phyloP scores from a whole-genome alignment of 345 rosid genomes.

The Arabidopsis thaliana region TAIR10.1 NC_003074.8:786001-786500 shows the following conservation, averaged over 20 bases:
- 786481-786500: slow-evolving; percentile 94
- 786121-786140: slow-evolving; percentile 48
- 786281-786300: background rate
- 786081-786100: slow-evolving; percentile 57
- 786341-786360: slow-evolving; percentile 6
- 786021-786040: background rate
- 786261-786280: background rate
- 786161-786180: slow-evolving; percentile 7
- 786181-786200: background rate
- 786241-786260: background rate
- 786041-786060: background rate
- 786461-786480: slow-evolving; percentile 99
- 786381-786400: background rate
- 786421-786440: slow-evolving; percentile 41
- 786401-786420: background rate
- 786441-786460: slow-evolving; percentile 98
- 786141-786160: slow-evolving; percentile 40
- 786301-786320: background rate
- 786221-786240: background rate
- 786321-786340: slow-evolving; percentile 13
- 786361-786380: slow-evolving; percentile 32
- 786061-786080: slow-evolving; percentile 60
- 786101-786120: slow-evolving; percentile 38
- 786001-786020: slow-evolving; percentile 5
- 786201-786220: background rate